Evolutionary conservation across 345 rosid genomes (phyloP).

Genomic region (Aegle marmelos): DNA sequence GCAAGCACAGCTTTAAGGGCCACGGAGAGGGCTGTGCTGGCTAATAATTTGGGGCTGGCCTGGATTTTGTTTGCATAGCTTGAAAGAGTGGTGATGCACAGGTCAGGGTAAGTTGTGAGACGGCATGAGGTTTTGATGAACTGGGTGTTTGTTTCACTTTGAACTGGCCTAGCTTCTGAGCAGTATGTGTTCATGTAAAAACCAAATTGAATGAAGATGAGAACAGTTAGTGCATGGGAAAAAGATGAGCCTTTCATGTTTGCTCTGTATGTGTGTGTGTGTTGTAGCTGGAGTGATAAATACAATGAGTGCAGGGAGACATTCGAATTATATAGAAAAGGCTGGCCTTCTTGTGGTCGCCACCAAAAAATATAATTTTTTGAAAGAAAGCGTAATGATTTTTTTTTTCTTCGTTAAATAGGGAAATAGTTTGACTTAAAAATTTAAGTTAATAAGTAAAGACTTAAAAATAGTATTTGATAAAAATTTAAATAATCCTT

Average conservation of each 20-base stretch:
- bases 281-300: neutral
- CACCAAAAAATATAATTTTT: neutral
- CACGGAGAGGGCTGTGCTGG: conserved; percentile 35
- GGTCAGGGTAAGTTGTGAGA: conserved; percentile 33
- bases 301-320: neutral
- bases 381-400: too few relatives aligned
- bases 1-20: conserved; percentile 35
- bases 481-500: too few relatives aligned
- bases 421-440: too few relatives aligned
- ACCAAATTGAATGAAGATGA: conserved; percentile 11
- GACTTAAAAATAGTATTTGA: accelerated
- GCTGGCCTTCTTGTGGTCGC: neutral
- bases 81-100: conserved; percentile 39
- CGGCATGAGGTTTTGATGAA: conserved; percentile 45
- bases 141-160: conserved; percentile 23
- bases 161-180: conserved; percentile 9
- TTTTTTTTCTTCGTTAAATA: too few relatives aligned
- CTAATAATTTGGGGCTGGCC: conserved; percentile 27
- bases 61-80: conserved; percentile 27
- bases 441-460: too few relatives aligned
- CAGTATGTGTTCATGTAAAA: conserved; percentile 4
- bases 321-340: neutral
- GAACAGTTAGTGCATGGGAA: neutral
- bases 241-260: neutral
- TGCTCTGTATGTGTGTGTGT: neutral